Base-by-base conservation (phyloP, 164 flowering plant species). In the Taxillus chinensis region DNA sequence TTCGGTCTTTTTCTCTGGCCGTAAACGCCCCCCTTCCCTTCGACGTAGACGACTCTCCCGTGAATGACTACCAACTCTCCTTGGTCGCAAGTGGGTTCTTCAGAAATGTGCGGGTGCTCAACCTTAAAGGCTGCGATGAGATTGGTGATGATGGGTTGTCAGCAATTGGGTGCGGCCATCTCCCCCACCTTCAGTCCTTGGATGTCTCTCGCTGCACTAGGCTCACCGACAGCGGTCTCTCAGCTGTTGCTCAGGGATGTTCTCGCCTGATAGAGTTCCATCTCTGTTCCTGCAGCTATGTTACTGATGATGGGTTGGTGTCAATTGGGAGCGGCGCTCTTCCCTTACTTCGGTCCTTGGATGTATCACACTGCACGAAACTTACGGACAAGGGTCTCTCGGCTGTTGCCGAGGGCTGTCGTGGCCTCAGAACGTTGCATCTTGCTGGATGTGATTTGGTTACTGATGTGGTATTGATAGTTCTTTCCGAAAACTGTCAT, bases 181-280 rank as follows among this genome's bases (percentile, higher is more conserved):
- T 90, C 61, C 68, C 82, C 46, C 73, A 62, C 65, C 73, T 95
- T 15, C 87, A 84, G 68, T 83, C 78, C 17, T 75, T 95, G 70
- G 95, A 90, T 80, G 84, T 85, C 55, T 87, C 99, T 2, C 66
- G 71, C 66, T 95, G 97, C 78, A 81, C 81, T 70, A 91, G 87
- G 79, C 64, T 95, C 12, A 84, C 93, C 43, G 93, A 87, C 68
- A 82, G 80, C 81, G 97, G 99, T 41, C 75, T 91, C 53, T 69
- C 77, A 37, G 83, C 82, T 55, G 70, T 87, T 72, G 85, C 97
- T 14, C 64, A 80, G 72, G 89, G 93, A 51, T 90, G 97, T 70
- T 58, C 10, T 57, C 74, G 79, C 68, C 72, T 95, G 62, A 82
- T 76, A 71, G 65, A 71, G 55, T 75, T 95, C 71, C 77, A 83